A percentile compares a stretch with the other conserved stretches of the same genome.
These are phyloP conservation scores for Hypericum androsaemum DNA, from an alignment of 345 rosid genomes.

Conservation along the genomic window DNA sequence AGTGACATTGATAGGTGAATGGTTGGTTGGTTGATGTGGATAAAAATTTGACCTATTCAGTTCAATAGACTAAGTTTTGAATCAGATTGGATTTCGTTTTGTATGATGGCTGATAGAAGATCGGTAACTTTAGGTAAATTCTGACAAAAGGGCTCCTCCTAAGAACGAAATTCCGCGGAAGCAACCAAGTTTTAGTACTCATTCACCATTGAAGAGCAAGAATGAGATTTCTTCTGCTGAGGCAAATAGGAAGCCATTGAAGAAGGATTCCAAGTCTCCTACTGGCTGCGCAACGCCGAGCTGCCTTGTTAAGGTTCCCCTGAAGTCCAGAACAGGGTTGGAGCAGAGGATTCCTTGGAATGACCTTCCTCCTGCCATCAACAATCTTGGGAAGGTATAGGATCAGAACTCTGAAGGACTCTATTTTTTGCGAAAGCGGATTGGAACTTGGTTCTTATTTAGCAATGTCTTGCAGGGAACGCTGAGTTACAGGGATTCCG, in stretches of 20 bases:
- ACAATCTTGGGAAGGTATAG: constrained; percentile 32
- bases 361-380: constrained; percentile 26
- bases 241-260: constrained; percentile 11
- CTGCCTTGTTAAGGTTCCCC: constrained; percentile 21
- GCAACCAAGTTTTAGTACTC: constrained; percentile 12
- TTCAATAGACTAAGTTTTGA: too few relatives aligned
- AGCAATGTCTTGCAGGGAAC: constrained; percentile 25
- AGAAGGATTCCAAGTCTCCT: constrained; percentile 15
- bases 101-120: constrained; percentile 1
- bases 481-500: constrained; percentile 23
- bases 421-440: background rate
- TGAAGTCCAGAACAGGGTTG: constrained; percentile 23
- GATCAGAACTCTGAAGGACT: too few relatives aligned
- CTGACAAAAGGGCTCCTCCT: constrained; percentile 17
- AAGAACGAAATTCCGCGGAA: constrained; percentile 18
- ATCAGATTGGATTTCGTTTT: too few relatives aligned
- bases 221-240: constrained; percentile 14
- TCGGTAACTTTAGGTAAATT: constrained; percentile 14
- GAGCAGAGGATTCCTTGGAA: constrained; percentile 26
- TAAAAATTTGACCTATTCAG: too few relatives aligned
- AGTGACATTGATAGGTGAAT: too few relatives aligned
- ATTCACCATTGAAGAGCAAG: constrained; percentile 18
- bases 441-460: constrained; percentile 3
- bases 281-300: constrained; percentile 14
- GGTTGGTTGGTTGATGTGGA: too few relatives aligned